phyloP scores from a whole-genome alignment of 768 basidiomycete genomes.

The Boletellus emodensis region DNA sequence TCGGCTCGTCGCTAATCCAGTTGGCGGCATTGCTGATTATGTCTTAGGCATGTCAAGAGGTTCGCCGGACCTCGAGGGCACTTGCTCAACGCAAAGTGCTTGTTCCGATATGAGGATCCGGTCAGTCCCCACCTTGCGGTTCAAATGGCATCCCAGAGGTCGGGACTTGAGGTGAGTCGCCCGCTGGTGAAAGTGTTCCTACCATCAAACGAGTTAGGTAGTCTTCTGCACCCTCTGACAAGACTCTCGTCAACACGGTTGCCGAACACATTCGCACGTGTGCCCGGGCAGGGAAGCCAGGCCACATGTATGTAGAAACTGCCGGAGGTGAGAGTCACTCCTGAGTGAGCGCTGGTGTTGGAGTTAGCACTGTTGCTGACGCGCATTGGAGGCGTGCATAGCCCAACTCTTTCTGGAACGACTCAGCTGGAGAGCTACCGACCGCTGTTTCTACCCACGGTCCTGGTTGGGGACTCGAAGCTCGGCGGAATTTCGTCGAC shows the following conservation, averaged over 20 bases:
- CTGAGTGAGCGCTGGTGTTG: conserved; percentile 6
- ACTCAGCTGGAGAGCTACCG: conserved; percentile 85
- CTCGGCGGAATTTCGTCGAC: conserved; percentile 95
- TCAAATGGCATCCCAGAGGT: conserved; percentile 38
- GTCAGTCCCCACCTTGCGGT: conserved; percentile 93
- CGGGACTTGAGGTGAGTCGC: conserved; percentile 28
- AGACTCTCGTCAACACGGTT: conserved; percentile 61
- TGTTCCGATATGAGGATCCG: conserved; percentile 83
- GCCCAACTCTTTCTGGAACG: conserved; percentile 77
- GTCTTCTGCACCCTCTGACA: conserved; percentile 51
- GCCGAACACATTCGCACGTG: conserved; percentile 56
- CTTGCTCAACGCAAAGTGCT: conserved; percentile 58
- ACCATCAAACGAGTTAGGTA: conserved; percentile 16
- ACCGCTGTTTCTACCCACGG: conserved; percentile 79
- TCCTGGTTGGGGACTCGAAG: conserved; percentile 83
- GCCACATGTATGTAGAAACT: conserved; percentile 85
- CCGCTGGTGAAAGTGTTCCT: neutral
- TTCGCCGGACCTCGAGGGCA: conserved; percentile 40
- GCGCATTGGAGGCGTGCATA: conserved; percentile 71
- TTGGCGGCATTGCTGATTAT: neutral
- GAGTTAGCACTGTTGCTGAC: conserved; percentile 1
- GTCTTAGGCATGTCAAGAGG: conserved; percentile 60
- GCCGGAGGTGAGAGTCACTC: conserved; percentile 77
- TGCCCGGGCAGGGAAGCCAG: conserved; percentile 34
- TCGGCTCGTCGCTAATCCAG: conserved; percentile 1